A percentile compares a stretch with the other conserved stretches of the same genome.
Conservation (phyloP, 2,329 filamentous ascomycete species). For the Nemania sp. region DNA sequence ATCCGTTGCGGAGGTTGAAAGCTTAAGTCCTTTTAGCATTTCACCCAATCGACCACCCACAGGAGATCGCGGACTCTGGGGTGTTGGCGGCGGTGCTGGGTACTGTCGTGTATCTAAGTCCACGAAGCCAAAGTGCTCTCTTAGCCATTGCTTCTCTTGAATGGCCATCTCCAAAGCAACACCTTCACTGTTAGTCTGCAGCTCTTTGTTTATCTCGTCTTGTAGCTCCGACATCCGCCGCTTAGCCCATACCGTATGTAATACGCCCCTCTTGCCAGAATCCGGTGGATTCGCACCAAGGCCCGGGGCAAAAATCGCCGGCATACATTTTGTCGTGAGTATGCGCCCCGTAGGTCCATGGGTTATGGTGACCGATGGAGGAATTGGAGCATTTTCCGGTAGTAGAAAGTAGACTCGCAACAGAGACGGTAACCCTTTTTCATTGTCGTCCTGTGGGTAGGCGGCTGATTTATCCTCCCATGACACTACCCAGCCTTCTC, state of each 20-base stretch:
- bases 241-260: slow-evolving; percentile 91
- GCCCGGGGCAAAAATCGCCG: slow-evolving; percentile 81
- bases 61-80: slow-evolving; percentile 65
- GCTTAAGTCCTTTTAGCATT: slow-evolving; percentile 76
- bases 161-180: slow-evolving; percentile 82
- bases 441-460: slow-evolving; percentile 64
- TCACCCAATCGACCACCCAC: slow-evolving; percentile 72
- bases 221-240: slow-evolving; percentile 75
- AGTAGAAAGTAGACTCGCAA: slow-evolving; percentile 79
- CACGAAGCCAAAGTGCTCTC: slow-evolving; percentile 73
- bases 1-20: slow-evolving; percentile 73
- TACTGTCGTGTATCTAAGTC: slow-evolving; percentile 40
- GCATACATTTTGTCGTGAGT: slow-evolving; percentile 74
- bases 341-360: slow-evolving; percentile 43
- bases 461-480: slow-evolving; percentile 82
- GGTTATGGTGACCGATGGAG: slow-evolving; percentile 70
- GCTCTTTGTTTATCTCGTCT: slow-evolving; percentile 74
- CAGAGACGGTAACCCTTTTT: slow-evolving; percentile 43
- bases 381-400: slow-evolving; percentile 71
- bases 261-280: slow-evolving; percentile 75
- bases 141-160: slow-evolving; percentile 84
- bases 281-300: slow-evolving; percentile 68
- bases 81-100: slow-evolving; percentile 38
- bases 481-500: slow-evolving; percentile 69
- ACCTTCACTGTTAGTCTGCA: slow-evolving; percentile 74